Evolutionary conservation across 2,329 filamentous ascomycete species (phyloP), one percentile per base, ranked within the genome.

Genomic region (Talaromyces funiculosus): DNA sequence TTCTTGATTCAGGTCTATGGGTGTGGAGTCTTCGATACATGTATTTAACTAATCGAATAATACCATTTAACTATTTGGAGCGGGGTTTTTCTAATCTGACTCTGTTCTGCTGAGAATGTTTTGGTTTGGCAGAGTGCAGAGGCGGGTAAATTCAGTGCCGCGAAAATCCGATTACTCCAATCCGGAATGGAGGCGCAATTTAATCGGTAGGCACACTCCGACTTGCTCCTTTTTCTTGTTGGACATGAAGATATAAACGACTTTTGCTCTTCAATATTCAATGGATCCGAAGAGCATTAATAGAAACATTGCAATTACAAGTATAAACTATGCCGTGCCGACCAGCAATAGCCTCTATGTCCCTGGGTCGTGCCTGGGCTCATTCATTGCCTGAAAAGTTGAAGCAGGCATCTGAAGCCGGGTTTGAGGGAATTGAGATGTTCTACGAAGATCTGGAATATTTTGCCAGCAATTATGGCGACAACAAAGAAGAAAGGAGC

Each of bases 361-460:
- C 88, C 43, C 80, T 92, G 0, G 89, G 89, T 42, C 85, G 88
- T 51, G 85, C 84, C 68, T 87, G 86, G 69, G 84, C 87, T 63
- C 89, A 93, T 72, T 76, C 79, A 18, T 78, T 92, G 40, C 71
- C 79, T 1, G 76, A 83, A 67, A 92, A 91, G 69, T 81, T 92
- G 51, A 78, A 85, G 67, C 83, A 85, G 75, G 88, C 89, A 6
- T 77, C 81, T 5, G 77, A 80, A 58, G 81, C 89, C 66, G 86
- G 86, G 20, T 85, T 90, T 69, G 72, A 82, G 61, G 88, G 87
- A 55, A 83, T 93, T 65, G 90, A 93, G 71, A 80, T 92, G 18
- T 92, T 91, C 77, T 86, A 88, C 72, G 89, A 93, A 70, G 90
- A 93, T 71, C 81, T 93, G 5, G 77, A 84, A 61, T 84, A 86